phyloP scores from a whole-genome alignment of 768 basidiomycete genomes.

The Postia placenta region DNA sequence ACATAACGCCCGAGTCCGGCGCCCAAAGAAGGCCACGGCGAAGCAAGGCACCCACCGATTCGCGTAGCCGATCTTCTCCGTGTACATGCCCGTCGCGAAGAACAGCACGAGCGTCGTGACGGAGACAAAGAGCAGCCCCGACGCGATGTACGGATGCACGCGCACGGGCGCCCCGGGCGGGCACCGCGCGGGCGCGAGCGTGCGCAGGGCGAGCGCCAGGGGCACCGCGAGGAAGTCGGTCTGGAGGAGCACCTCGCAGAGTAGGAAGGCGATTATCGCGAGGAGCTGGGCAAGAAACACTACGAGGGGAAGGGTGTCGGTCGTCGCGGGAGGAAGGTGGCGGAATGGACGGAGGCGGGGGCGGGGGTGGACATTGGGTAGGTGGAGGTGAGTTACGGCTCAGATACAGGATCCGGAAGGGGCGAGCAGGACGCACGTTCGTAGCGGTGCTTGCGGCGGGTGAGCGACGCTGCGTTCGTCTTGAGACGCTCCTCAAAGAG shows the following conservation, averaged over 20 bases:
- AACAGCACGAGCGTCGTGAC: constrained; percentile 89
- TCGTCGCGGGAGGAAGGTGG: constrained; percentile 1
- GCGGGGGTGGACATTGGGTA: too few relatives aligned
- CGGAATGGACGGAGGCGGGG: too few relatives aligned
- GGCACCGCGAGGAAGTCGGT: constrained; percentile 62
- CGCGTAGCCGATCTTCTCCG: constrained; percentile 94
- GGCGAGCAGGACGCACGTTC: constrained; percentile 49
- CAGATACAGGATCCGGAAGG: background rate
- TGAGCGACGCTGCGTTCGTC: constrained; percentile 79
- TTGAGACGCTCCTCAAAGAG: constrained; percentile 97
- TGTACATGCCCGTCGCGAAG: constrained; percentile 95
- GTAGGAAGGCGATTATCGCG: constrained; percentile 61
- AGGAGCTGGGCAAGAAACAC: constrained; percentile 74
- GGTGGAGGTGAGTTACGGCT: too few relatives aligned
- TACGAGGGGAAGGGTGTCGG: too few relatives aligned
- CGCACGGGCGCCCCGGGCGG: constrained; percentile 33
- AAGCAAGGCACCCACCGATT: constrained; percentile 70
- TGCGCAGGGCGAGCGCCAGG: constrained; percentile 46
- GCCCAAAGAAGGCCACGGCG: background rate
- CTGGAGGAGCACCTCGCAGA: constrained; percentile 69
- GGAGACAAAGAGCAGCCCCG: constrained; percentile 78
- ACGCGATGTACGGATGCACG: constrained; percentile 70
- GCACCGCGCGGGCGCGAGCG: constrained; percentile 47
- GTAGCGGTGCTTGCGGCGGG: constrained; percentile 75
- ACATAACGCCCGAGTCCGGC: too few relatives aligned